phyloP scores from a whole-genome alignment of 202 grass and related monocot species.

The Setaria italica region DNA sequence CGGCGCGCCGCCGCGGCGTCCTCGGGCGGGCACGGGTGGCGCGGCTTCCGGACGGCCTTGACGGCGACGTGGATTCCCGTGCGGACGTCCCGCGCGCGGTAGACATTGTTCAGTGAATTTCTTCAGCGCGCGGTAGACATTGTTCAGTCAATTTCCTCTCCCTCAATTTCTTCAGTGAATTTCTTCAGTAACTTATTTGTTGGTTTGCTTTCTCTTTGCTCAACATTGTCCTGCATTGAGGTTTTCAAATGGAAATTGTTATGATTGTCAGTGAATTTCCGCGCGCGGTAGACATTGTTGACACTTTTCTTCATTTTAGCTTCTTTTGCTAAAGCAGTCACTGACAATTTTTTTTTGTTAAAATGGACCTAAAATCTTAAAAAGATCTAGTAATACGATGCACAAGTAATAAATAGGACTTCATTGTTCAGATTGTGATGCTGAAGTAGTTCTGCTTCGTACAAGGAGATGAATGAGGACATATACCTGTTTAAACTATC shows the following conservation, averaged over 20 bases:
- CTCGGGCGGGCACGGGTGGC: no score
- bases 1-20: no score
- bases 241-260: constrained; percentile 14
- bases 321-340: background rate
- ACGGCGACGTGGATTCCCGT: constrained; percentile 42
- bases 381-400: background rate
- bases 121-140: no score
- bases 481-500: constrained; percentile 56
- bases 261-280: no score
- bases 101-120: no score
- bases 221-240: constrained; percentile 55
- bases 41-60: no score
- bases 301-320: background rate
- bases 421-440: background rate
- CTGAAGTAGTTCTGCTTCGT: background rate
- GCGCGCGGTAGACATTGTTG: background rate
- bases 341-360: background rate
- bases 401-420: background rate
- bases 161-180: no score
- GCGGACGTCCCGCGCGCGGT: constrained; percentile 45
- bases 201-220: constrained; percentile 60
- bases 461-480: constrained; percentile 8
- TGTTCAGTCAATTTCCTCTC: no score
- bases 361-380: background rate
- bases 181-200: no score